phyloP scores from a whole-genome alignment of 2,329 filamentous ascomycete genomes.

The Exophiala alcalophila region DNA sequence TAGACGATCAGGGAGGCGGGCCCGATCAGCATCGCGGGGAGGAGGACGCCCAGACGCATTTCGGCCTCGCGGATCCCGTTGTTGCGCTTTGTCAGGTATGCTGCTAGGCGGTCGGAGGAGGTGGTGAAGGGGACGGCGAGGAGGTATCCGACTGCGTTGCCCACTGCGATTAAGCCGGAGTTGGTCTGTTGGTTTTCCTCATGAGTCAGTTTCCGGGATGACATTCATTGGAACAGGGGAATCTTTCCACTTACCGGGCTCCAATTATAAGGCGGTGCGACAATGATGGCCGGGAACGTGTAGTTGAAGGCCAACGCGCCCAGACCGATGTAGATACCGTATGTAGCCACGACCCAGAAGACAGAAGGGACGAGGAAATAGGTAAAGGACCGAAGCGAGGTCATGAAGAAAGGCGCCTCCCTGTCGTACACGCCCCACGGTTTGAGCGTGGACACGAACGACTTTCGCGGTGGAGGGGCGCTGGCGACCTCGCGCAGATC shows the following conservation, averaged over 20 bases:
- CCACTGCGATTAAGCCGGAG: slow-evolving; percentile 48
- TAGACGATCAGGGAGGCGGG: slow-evolving; percentile 36
- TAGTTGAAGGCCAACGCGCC: slow-evolving; percentile 52
- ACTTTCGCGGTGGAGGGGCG: slow-evolving; percentile 39
- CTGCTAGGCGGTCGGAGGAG: slow-evolving; percentile 40
- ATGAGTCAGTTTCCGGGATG: neutral
- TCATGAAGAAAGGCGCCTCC: slow-evolving; percentile 46
- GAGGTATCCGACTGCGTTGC: slow-evolving; percentile 36
- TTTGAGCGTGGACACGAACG: slow-evolving; percentile 44
- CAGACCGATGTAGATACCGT: slow-evolving; percentile 50
- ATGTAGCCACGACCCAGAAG: slow-evolving; percentile 52
- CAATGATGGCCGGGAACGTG: slow-evolving; percentile 50
- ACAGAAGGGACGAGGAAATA: slow-evolving; percentile 50
- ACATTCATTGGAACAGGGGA: neutral
- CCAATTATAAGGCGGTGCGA: slow-evolving; percentile 38
- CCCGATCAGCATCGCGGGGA: slow-evolving; percentile 34
- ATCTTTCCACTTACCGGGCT: slow-evolving; percentile 33
- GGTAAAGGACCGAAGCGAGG: slow-evolving; percentile 47
- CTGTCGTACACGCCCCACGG: slow-evolving; percentile 45
- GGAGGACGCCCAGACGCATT: slow-evolving; percentile 40
- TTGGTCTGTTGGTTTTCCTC: slow-evolving; percentile 35
- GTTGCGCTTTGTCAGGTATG: slow-evolving; percentile 39
- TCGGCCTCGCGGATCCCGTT: slow-evolving; percentile 42
- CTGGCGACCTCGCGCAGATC: slow-evolving; percentile 36
- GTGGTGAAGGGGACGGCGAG: slow-evolving; percentile 48